These are phyloP conservation scores for Aureobasidium lini DNA, from an alignment of 2,329 filamentous ascomycete species.

Conservation along the genomic window DNA sequence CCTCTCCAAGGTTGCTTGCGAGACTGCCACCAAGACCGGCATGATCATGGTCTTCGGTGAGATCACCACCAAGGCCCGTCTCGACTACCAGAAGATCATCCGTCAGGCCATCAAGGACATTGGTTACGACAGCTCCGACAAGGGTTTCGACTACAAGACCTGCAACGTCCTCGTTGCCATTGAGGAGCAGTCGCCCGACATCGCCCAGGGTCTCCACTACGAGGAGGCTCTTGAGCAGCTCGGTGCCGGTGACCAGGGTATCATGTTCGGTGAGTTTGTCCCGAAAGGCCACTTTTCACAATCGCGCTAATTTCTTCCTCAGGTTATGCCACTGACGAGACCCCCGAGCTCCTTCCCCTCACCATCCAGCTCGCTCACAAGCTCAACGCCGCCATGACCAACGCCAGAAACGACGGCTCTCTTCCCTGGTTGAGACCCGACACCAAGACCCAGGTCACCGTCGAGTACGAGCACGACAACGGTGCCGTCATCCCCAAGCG, in stretches of 20 bases:
- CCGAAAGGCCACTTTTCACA: background rate
- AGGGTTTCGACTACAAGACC: constrained; percentile 99
- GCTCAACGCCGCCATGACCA: constrained; percentile 91
- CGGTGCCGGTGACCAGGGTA: constrained; percentile 98
- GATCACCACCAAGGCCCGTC: constrained; percentile 89
- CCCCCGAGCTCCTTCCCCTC: constrained; percentile 90
- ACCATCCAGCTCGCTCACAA: constrained; percentile 92
- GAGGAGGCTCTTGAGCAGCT: constrained; percentile 96
- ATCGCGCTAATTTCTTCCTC: background rate
- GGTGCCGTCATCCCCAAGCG: constrained; percentile 86
- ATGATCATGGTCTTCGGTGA: constrained; percentile 99
- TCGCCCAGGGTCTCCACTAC: constrained; percentile 97
- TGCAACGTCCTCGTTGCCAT: constrained; percentile 98
- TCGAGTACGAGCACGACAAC: constrained; percentile 96
- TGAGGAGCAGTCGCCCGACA: constrained; percentile 98
- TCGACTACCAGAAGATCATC: constrained; percentile 98
- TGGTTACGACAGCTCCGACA: constrained; percentile 91
- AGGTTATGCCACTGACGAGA: constrained; percentile 96
- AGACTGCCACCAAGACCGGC: constrained; percentile 99
- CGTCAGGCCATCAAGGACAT: constrained; percentile 95
- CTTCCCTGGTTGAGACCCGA: constrained; percentile 94
- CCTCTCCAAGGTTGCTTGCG: constrained; percentile 96
- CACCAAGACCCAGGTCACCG: constrained; percentile 99
- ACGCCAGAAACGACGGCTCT: constrained; percentile 76
- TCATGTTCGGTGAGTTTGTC: constrained; percentile 72